Evolutionary conservation across 495 filamentous ascomycete species (phyloP), one percentile per base, ranked within the genome.

Genomic region (Aspergillus saccharolyticus): DNA sequence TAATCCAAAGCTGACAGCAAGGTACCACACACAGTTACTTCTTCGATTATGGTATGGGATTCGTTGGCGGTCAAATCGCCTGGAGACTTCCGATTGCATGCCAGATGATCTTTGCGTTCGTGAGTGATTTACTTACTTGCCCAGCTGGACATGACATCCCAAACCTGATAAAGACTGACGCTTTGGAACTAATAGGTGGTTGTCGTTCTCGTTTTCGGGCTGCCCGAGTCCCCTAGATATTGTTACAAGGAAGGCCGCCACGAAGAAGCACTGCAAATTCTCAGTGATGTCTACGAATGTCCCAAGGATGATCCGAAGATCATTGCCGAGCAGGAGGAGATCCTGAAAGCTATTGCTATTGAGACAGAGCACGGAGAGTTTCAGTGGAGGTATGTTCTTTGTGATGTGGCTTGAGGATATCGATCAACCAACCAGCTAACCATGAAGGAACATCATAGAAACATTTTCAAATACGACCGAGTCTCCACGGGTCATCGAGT

Each of bases 401-500:
- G 18, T 20, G 42, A 16, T 18, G n/a, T 44, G 22, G 20, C 43
- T 45, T 17, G 20, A 43, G 21, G 28, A 15, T 2, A 39, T 28
- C 22, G 19, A 21, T 17, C 16, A 18, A 45, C 48, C n/a, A 66
- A 57, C 75, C 33, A 30, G 25, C 25, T 30, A 10, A 30, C 4
- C 25, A 30, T 77, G 52, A 61, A n/a, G n/a, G n/a, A n/a, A n/a
- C n/a, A 4, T 9, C 76, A 61, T 65, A 63, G 61, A 28, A 70
- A 78, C 56, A 64, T 83, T 14, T 71, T 85, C 54, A 74, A 73
- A 55, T 63, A 67, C 28, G 80, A 84, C 42, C 70, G 76, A 49
- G 73, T 81, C 22, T 73, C 80, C 56, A 81, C 82, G n/a, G 72
- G 80, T 22, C 60, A 77, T 49, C 70, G 82, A 57, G 78, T 82